phyloP scores from a whole-genome alignment of 345 rosid genomes.

The Salix viminalis region DNA sequence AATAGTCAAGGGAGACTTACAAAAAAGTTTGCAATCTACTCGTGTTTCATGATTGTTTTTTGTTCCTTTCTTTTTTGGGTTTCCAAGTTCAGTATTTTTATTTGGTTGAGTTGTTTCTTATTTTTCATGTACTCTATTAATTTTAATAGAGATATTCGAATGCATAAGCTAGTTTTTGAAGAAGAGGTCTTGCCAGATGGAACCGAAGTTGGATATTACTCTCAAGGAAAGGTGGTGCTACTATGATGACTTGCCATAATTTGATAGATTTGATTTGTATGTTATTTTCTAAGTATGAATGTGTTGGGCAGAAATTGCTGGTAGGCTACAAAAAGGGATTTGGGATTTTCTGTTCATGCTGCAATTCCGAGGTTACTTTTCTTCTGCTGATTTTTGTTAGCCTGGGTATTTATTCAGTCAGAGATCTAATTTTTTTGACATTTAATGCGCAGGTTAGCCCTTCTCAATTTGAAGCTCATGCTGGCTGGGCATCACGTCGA shows the following conservation, averaged over 20 bases:
- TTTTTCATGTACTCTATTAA: slow-evolving; percentile 1
- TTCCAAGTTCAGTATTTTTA: slow-evolving; percentile 14
- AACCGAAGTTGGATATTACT: slow-evolving; percentile 79
- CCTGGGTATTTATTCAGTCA: not conserved
- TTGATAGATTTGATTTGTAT: slow-evolving; percentile 1
- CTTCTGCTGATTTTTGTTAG: slow-evolving; percentile 12
- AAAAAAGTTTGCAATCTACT: slow-evolving; percentile 51
- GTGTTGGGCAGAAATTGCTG: slow-evolving; percentile 64
- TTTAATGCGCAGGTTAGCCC: slow-evolving; percentile 71
- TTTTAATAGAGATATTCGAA: slow-evolving; percentile 65
- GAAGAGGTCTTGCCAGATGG: slow-evolving; percentile 82
- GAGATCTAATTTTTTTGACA: slow-evolving; percentile 15
- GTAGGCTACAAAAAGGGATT: slow-evolving; percentile 76
- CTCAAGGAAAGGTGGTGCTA: slow-evolving; percentile 64
- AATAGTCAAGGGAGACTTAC: slow-evolving; percentile 71
- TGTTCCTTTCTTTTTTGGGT: not conserved
- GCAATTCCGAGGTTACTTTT: slow-evolving; percentile 63
- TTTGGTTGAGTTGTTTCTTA: not conserved
- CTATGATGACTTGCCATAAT: slow-evolving; percentile 6
- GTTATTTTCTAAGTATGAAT: slow-evolving; percentile 20
- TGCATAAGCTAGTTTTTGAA: slow-evolving; percentile 87
- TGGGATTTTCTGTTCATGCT: slow-evolving; percentile 82
- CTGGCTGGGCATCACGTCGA: slow-evolving; percentile 86
- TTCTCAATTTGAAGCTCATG: slow-evolving; percentile 93
- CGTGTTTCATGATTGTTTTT: not conserved